A percentile compares a stretch with the other conserved stretches of the same genome.
Evolutionary conservation across 2,329 filamentous ascomycete genomes (phyloP).

Genomic region (Pseudopithomyces maydicus): DNA sequence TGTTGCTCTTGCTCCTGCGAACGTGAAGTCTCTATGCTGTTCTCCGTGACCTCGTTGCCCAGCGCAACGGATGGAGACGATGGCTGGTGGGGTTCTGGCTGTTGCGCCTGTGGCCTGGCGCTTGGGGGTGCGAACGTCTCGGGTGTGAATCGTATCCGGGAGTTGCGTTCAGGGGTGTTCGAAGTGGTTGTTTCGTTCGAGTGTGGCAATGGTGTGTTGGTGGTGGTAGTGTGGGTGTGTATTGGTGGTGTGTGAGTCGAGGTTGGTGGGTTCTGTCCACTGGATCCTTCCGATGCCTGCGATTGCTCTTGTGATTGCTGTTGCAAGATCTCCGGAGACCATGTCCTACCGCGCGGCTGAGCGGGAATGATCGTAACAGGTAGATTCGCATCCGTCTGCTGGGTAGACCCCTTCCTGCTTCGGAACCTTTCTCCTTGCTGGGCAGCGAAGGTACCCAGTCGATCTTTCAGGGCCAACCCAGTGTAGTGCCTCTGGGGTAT

Average conservation of each 20-base stretch:
- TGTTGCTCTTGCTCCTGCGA: constrained; percentile 5
- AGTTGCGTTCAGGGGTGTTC: constrained; percentile 13
- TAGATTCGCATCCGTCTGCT: constrained; percentile 48
- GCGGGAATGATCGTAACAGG: constrained; percentile 67
- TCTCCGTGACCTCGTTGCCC: constrained; percentile 20
- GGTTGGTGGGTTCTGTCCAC: constrained; percentile 21
- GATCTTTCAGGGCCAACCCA: constrained; percentile 50
- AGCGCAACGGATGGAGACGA: constrained; percentile 12
- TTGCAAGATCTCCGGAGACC: constrained; percentile 53
- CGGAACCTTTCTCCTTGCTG: constrained; percentile 53
- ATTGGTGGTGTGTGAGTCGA: constrained; percentile 17
- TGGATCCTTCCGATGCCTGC: constrained; percentile 17
- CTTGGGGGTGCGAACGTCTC: constrained; percentile 19
- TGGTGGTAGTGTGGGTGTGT: constrained; percentile 8
- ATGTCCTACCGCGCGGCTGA: constrained; percentile 60
- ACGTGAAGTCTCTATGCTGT: background rate
- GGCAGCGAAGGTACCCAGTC: constrained; percentile 55
- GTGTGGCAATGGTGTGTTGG: constrained; percentile 17
- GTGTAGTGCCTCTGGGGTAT: constrained; percentile 51
- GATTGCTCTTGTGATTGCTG: constrained; percentile 28
- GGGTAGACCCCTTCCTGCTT: constrained; percentile 42
- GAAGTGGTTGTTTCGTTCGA: constrained; percentile 11
- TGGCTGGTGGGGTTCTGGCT: background rate
- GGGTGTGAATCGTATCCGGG: constrained; percentile 32
- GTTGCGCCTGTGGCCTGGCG: constrained; percentile 14